Evolutionary conservation across 805 yeast genomes (phyloP).

Genomic region (Sugiyamaella chiloensis): DNA sequence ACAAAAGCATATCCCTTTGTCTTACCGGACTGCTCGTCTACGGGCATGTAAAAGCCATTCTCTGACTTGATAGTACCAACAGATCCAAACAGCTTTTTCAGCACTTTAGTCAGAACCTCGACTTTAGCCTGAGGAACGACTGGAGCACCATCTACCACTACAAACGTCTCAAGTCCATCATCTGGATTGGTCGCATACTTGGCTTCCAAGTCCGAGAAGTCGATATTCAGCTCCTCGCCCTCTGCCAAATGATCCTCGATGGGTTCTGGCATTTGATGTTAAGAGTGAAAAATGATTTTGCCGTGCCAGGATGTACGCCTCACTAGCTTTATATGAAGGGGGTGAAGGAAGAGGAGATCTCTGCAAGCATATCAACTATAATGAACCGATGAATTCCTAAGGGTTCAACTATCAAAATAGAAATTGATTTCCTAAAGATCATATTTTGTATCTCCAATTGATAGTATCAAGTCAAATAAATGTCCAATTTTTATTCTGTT

Average conservation of each 20-base stretch:
- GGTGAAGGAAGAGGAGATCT: too few species aligned
- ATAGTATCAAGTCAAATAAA: too few species aligned
- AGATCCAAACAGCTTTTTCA: constrained; percentile 71
- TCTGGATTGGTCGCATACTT: constrained; percentile 63
- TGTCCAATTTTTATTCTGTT: too few species aligned
- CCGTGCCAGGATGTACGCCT: constrained; percentile 4
- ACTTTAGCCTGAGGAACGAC: constrained; percentile 87
- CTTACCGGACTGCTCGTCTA: constrained; percentile 58
- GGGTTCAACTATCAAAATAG: too few species aligned
- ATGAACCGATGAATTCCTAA: too few species aligned
- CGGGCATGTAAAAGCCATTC: constrained; percentile 77
- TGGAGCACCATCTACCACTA: constrained; percentile 94
- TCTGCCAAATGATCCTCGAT: constrained; percentile 7
- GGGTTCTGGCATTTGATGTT: constrained; percentile 19
- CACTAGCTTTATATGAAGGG: too few species aligned
- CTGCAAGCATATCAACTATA: too few species aligned
- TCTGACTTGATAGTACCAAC: constrained; percentile 63
- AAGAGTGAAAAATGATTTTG: constrained; percentile 2
- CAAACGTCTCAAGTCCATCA: constrained; percentile 65
- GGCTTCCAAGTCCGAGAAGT: constrained; percentile 80
- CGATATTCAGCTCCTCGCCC: constrained; percentile 45
- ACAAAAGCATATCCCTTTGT: constrained; percentile 81
- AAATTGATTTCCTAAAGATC: too few species aligned
- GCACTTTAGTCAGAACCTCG: constrained; percentile 77
- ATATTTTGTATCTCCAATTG: too few species aligned